A percentile compares a stretch with the other conserved stretches of the same genome.
phyloP scores from a whole-genome alignment of 108 stramenopile species.

The Chaetoceros muelleri region DNA sequence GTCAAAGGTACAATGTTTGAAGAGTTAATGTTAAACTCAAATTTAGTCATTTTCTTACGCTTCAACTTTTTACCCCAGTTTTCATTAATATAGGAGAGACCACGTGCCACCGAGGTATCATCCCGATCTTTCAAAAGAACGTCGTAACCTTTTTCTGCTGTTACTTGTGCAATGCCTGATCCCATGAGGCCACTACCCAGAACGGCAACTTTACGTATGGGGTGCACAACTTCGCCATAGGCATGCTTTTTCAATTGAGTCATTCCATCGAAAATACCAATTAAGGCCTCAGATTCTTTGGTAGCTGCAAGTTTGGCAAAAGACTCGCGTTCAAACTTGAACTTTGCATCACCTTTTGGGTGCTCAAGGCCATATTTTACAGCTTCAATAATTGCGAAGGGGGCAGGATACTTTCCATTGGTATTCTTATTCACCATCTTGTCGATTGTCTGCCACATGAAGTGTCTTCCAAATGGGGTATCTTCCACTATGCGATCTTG shows the following conservation, averaged over 20 bases:
- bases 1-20: conserved; percentile 85
- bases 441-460: conserved; percentile 90
- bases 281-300: conserved; percentile 85
- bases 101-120: conserved; percentile 67
- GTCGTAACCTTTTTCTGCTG: conserved; percentile 88
- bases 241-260: conserved; percentile 91
- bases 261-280: conserved; percentile 96
- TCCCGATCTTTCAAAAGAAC: conserved; percentile 96
- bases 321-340: conserved; percentile 84
- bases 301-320: conserved; percentile 97
- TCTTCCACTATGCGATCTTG: conserved; percentile 85
- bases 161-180: conserved; percentile 97
- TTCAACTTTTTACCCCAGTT: conserved; percentile 92
- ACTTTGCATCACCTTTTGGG: conserved; percentile 39
- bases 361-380: conserved; percentile 83
- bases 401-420: conserved; percentile 93
- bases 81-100: conserved; percentile 81
- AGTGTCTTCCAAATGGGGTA: conserved; percentile 69
- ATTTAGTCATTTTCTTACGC: conserved; percentile 87
- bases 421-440: conserved; percentile 93
- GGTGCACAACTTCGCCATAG: conserved; percentile 49
- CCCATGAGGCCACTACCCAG: conserved; percentile 99
- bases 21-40: conserved; percentile 77
- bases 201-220: conserved; percentile 89
- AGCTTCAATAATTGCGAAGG: conserved; percentile 89